Evolutionary conservation across 2,329 filamentous ascomycete species (phyloP).

Genomic region (Gaeumannomyces tritici): DNA sequence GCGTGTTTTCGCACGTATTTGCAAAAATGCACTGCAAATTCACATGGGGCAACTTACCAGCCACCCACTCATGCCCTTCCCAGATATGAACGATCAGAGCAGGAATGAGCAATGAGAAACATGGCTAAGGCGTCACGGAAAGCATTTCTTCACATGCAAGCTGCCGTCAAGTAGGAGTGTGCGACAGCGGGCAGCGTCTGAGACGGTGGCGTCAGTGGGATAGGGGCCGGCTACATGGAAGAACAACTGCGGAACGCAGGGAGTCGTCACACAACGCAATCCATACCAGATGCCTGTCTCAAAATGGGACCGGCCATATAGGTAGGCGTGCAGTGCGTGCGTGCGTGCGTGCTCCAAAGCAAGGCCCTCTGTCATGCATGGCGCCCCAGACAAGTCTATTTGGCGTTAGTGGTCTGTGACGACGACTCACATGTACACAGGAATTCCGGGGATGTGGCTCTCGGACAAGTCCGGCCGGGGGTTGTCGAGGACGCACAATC

Average conservation of each 20-base stretch:
- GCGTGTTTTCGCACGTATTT: neutral
- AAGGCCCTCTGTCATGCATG: too few relatives aligned
- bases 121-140: too few relatives aligned
- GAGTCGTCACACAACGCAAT: neutral
- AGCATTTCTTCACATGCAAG: too few relatives aligned
- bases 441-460: neutral
- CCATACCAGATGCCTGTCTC: neutral
- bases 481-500: neutral
- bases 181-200: neutral
- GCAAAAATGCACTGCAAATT: too few relatives aligned
- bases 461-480: slow-evolving; percentile 3
- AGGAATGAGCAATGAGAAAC: too few relatives aligned
- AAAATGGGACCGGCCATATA: neutral
- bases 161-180: neutral
- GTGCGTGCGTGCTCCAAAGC: too few relatives aligned
- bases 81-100: too few relatives aligned
- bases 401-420: neutral
- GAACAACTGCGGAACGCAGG: neutral
- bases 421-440: neutral
- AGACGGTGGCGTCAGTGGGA: too few relatives aligned
- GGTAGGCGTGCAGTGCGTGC: neutral
- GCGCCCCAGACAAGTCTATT: too few relatives aligned
- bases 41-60: too few relatives aligned
- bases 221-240: neutral
- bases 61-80: too few relatives aligned